Evolutionary conservation across 345 rosid genomes (phyloP), one percentile per base, ranked within the genome.

Genomic region (Salix koriyanagi): DNA sequence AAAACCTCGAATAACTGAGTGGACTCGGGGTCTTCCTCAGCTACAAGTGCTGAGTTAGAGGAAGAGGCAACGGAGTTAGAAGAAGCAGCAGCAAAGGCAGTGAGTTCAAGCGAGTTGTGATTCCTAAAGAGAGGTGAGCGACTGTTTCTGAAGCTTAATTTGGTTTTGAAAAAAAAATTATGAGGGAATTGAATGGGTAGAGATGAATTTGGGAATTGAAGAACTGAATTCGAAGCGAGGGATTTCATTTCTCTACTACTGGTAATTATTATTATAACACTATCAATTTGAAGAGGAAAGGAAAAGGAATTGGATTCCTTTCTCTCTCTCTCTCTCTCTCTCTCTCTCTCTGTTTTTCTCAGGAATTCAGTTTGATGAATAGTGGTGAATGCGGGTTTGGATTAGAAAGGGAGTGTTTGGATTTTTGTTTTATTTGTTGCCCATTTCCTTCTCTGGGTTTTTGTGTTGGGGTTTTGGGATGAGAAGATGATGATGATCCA

Each of bases 1-100:
- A 46, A 46, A 46, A 46, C 94, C 93, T 88, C 91, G 77, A 90
- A 90, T 13, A 92, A 72, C 79, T 70, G 87, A 77, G 83, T 80
- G 15, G 96, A 83, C 71, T 85, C 89, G 15, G 80, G 80, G 74
- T 91, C 88, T 83, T 88, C 91, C 30, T 83, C 89, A 11, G 75
- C 82, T 74, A 87, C 89, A 84, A 89, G 90, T 30, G 84, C 90
- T 14, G 86, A 78, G 64, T 34, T 76, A 3, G 75, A 32, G 56
- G 79, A 64, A 13, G 21, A 72, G 16, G 25, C 14, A 69, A 72
- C 83, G 74, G 91, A 81, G 75, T 72, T 80, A 71, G 87, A 79
- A 77, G 78, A 80, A 41, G 92, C 72, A 75, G 76, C 80, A 67
- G 79, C 61, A 66, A 83, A 74, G 52, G 85, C 46, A 72, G 70